Conservation (phyloP, 1,284 basidiomycete genomes). For the Cryptococcus hybrid region DNA sequence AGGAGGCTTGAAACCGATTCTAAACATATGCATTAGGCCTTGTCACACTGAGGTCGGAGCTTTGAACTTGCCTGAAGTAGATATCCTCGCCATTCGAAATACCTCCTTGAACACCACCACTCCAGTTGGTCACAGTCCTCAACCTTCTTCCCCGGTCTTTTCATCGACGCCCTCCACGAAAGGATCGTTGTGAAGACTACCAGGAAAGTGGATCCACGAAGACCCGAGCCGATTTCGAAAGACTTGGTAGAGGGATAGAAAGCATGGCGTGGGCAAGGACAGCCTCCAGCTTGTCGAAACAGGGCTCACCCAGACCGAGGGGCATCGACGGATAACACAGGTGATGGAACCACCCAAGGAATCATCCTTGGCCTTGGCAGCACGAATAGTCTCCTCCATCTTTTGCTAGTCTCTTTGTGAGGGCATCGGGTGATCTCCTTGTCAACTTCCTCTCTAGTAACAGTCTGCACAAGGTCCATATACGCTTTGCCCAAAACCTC, state of each 20-base stretch:
- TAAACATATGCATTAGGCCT: conserved; percentile 40
- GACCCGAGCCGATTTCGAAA: conserved; percentile 97
- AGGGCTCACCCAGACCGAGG: conserved; percentile 90
- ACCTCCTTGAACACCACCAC: conserved; percentile 95
- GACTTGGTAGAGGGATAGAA: conserved; percentile 96
- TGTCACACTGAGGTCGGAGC: not conserved
- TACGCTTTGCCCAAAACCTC: conserved; percentile 84
- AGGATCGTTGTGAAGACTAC: conserved; percentile 89
- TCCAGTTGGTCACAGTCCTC: conserved; percentile 91
- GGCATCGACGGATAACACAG: conserved; percentile 89
- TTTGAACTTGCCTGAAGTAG: conserved; percentile 76
- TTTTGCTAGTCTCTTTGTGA: conserved; percentile 79
- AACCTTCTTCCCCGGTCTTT: conserved; percentile 53
- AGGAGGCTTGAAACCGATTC: conserved; percentile 96
- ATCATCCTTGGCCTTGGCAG: conserved; percentile 86
- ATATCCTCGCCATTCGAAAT: conserved; percentile 98
- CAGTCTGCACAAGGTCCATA: conserved; percentile 69
- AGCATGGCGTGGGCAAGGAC: conserved; percentile 97
- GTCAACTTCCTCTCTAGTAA: conserved; percentile 88
- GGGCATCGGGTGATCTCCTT: conserved; percentile 87
- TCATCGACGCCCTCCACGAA: conserved; percentile 72
- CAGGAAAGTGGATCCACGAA: conserved; percentile 93
- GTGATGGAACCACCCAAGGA: conserved; percentile 97
- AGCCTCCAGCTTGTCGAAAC: conserved; percentile 99
- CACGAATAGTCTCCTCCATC: conserved; percentile 93